Evolutionary conservation across 257 asterid species (phyloP).

Genomic region (Linaria vulgaris): DNA sequence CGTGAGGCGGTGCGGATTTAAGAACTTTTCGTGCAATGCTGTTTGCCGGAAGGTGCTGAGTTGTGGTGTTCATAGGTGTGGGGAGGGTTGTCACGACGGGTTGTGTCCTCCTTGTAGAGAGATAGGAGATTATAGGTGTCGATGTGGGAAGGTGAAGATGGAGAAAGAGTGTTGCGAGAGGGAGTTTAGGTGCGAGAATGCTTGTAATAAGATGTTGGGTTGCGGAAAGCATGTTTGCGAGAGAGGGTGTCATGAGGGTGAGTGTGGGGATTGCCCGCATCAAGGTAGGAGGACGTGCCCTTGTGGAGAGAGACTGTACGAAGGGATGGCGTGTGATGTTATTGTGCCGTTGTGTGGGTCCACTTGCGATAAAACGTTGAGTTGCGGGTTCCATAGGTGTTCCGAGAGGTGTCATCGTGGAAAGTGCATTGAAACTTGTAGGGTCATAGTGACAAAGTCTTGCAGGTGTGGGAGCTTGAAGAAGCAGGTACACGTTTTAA

Average conservation of each 20-base stretch:
- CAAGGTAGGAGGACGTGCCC: slow-evolving; percentile 93
- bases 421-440: slow-evolving; percentile 70
- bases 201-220: slow-evolving; percentile 61
- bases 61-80: slow-evolving; percentile 71
- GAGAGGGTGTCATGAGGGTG: slow-evolving; percentile 81
- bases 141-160: slow-evolving; percentile 65
- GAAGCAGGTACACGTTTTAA: slow-evolving; percentile 61
- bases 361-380: slow-evolving; percentile 70
- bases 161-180: slow-evolving; percentile 75
- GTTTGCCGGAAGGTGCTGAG: slow-evolving; percentile 52
- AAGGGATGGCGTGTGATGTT: slow-evolving; percentile 85
- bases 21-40: slow-evolving; percentile 66
- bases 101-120: slow-evolving; percentile 63
- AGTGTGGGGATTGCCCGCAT: slow-evolving; percentile 74
- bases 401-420: slow-evolving; percentile 96
- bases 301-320: slow-evolving; percentile 75
- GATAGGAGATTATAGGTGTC: slow-evolving; percentile 58
- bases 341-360: slow-evolving; percentile 71
- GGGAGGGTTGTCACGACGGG: slow-evolving; percentile 75
- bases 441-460: slow-evolving; percentile 65
- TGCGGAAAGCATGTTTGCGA: slow-evolving; percentile 79
- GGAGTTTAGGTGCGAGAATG: slow-evolving; percentile 64
- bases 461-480: slow-evolving; percentile 95
- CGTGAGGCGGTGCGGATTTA: slow-evolving; percentile 82
- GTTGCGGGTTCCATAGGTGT: slow-evolving; percentile 80